Percentiles rank a stretch among this genome's conserved stretches.
Conservation (phyloP, 306 rosid species). For the Cercis canadensis region DNA sequence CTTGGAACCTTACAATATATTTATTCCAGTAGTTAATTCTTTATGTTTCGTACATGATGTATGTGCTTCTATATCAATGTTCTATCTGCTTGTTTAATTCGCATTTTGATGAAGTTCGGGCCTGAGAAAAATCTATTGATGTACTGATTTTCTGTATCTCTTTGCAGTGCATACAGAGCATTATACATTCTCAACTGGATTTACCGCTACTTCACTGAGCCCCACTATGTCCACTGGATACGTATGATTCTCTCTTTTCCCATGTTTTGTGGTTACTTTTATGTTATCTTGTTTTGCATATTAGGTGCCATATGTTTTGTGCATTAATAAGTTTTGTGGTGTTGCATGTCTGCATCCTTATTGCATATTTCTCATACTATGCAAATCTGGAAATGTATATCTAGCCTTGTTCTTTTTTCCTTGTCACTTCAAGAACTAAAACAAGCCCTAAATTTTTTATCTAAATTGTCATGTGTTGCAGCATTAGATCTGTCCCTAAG, state of each 20-base stretch:
- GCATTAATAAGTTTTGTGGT: background rate
- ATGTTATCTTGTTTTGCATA: slow-evolving; percentile 2
- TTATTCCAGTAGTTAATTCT: slow-evolving; percentile 15
- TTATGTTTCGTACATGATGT: slow-evolving; percentile 1
- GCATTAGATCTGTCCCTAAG: slow-evolving; percentile 8
- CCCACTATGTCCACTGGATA: slow-evolving; percentile 79
- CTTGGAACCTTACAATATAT: background rate
- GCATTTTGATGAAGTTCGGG: slow-evolving; percentile 11
- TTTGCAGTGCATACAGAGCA: slow-evolving; percentile 84
- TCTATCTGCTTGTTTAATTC: slow-evolving; percentile 18
- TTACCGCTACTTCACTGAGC: slow-evolving; percentile 90
- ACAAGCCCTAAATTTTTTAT: slow-evolving; percentile 9
- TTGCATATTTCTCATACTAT: slow-evolving; percentile 20
- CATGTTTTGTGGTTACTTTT: slow-evolving; percentile 14
- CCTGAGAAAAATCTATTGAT: background rate
- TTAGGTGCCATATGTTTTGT: background rate
- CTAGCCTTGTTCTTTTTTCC: slow-evolving; percentile 8
- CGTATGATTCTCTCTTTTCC: slow-evolving; percentile 54
- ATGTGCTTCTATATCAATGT: slow-evolving; percentile 23
- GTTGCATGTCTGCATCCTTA: slow-evolving; percentile 3
- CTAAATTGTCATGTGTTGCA: slow-evolving; percentile 1
- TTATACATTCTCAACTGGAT: slow-evolving; percentile 88
- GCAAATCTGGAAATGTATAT: background rate
- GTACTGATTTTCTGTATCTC: slow-evolving; percentile 26
- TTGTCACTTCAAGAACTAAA: background rate